phyloP scores from a whole-genome alignment of 129 eudicot species.

The Gnaphalium uliginosum region DNA sequence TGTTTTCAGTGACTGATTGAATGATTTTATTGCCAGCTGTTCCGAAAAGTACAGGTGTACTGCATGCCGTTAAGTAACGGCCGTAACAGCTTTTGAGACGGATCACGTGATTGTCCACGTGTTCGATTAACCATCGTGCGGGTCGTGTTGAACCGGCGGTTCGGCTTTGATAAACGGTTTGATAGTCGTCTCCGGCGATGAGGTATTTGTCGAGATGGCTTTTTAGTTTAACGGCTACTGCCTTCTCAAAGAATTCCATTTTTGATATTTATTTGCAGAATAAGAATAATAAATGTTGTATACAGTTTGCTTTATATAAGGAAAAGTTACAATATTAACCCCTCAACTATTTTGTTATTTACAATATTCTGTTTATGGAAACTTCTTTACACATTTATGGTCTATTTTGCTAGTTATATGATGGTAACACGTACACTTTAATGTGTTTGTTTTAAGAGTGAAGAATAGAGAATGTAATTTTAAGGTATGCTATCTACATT shows the following conservation, averaged over 20 bases:
- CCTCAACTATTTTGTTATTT: background rate
- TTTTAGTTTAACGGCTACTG: constrained; percentile 61
- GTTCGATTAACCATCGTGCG: constrained; percentile 82
- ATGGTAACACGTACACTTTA: no score
- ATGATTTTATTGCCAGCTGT: constrained; percentile 72
- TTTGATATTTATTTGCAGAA: background rate
- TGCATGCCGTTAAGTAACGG: constrained; percentile 71
- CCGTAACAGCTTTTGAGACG: constrained; percentile 74
- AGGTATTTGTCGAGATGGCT: constrained; percentile 82
- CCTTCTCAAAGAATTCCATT: constrained; percentile 65
- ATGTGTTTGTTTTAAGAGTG: no score
- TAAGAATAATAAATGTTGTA: background rate
- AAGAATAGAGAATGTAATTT: no score
- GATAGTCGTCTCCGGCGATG: constrained; percentile 70
- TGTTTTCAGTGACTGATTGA: constrained; percentile 50
- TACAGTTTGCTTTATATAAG: background rate
- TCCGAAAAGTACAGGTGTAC: constrained; percentile 63
- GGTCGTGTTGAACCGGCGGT: constrained; percentile 39
- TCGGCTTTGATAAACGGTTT: constrained; percentile 69
- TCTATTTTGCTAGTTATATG: background rate
- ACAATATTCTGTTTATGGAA: background rate
- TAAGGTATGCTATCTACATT: no score
- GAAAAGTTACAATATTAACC: background rate
- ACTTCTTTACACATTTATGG: background rate
- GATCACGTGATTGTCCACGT: constrained; percentile 48